Evolutionary conservation across 768 basidiomycete genomes (phyloP), one percentile per base, ranked within the genome.

Genomic region (Plicaturopsis crispa): DNA sequence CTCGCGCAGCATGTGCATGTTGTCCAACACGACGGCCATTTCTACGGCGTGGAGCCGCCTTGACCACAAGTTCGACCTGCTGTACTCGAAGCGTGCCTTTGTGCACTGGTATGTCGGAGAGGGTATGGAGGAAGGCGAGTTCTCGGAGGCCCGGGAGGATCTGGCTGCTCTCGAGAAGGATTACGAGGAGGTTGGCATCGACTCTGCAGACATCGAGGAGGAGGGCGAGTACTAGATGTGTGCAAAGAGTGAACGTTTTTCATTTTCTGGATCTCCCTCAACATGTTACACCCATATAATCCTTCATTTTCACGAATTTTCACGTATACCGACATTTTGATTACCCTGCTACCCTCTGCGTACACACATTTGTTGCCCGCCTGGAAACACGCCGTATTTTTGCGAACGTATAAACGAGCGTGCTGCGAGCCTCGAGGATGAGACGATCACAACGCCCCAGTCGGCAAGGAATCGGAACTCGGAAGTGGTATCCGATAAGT

Each of bases 101-200:
- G 83, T 86, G 18, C 84, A 87, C 60, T 86, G 90, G 91, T 94
- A 93, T 55, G 93, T 96, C 46, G 93, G 93, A 57, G 93, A 98
- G 67, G 94, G 94, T 71, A 97, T 98, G 94, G 94, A 97, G 60
- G 94, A 98, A 72, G 94, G 94, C 63, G 94, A 98, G 67, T 97
- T 97, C 67, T 92, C 90, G 33, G 93, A 96, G 66, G 94, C 94
- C 33, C 85, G 93, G 50, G 94, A 98, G 61, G 94, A 98, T 66
- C 80, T 98, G 45, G 94, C 94, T 31, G 94, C 94, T 5, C 78
- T 98, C 42, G 93, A 97, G 67, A 93, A 88, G 60, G 90, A 91
- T 59, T 91, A 90, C 54, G 87, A 91, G 59, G 88, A 94, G 62
- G 89, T 85, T 47, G 83, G 82, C 41, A 80, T 72, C 34, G 84